Conservation (phyloP, 1,284 basidiomycete species). For the Leccinum pachyderme region DNA sequence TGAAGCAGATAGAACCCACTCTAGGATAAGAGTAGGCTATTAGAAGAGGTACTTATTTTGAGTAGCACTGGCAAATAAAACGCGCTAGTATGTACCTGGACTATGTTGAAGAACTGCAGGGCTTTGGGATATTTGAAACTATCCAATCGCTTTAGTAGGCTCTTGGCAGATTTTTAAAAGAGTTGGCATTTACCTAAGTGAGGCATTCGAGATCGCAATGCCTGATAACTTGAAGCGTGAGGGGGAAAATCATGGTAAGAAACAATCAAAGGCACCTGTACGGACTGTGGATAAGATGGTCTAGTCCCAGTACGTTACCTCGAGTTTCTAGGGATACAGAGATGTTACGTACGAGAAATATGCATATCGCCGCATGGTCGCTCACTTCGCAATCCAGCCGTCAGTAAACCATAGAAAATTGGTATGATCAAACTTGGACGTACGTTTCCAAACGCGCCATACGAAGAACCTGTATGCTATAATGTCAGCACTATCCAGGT, state of each 20-base stretch:
- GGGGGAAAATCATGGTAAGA: neutral
- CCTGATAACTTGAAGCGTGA: neutral
- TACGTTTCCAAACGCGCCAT: slow-evolving; percentile 15
- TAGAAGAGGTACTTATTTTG: neutral
- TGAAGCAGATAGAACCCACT: slow-evolving; percentile 4
- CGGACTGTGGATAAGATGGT: neutral
- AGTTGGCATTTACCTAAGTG: neutral
- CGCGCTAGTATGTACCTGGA: neutral
- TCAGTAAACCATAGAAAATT: neutral
- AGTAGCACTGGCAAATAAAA: neutral
- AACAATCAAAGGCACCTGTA: neutral
- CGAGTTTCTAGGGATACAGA: neutral
- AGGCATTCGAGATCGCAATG: slow-evolving; percentile 2
- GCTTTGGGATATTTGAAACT: slow-evolving; percentile 1
- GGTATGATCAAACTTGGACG: neutral
- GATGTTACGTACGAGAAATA: slow-evolving; percentile 7
- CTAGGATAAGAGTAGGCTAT: slow-evolving; percentile 9
- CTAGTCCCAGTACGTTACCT: neutral
- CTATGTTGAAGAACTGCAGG: neutral
- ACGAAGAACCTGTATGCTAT: slow-evolving; percentile 5
- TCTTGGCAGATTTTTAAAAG: neutral
- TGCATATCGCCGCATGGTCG: neutral
- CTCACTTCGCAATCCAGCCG: neutral
- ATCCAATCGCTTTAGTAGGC: neutral
- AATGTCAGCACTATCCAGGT: neutral